Evolutionary conservation across 345 rosid species (phyloP), one percentile per base, ranked within the genome.

Genomic region (Eucalyptus albens): DNA sequence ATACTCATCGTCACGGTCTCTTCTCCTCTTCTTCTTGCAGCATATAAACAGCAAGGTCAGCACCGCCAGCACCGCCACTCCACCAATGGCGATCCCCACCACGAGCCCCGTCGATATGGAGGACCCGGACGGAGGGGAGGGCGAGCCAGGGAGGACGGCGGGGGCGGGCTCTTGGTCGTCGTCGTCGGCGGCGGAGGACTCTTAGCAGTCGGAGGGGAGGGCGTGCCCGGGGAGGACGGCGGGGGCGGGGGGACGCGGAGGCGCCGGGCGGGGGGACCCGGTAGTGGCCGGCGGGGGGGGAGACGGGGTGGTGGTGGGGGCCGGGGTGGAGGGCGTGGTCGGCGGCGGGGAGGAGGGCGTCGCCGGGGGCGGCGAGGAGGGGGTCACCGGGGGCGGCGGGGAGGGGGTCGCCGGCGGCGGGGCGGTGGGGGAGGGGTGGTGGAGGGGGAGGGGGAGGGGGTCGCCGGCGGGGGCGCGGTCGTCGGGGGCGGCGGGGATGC

Each of bases 51-150:
- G 44, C 89, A 95, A 27, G 90, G 91, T 92, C 31, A 95, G 6
- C 44, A 94, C 88, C 53, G 92, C 86, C 88, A 96, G 92, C 49
- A 93, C 1, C 40, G 82, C 94, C 87, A 95, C 94, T 87, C 97
- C 98, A 5, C 92, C 98, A 24, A 96, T 89, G 33, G 95, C 97
- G 31, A 95, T 88, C 49, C 97, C 98, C 55, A 94, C 97, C 50
- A 95, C 95, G 29, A 95, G 88, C 87, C 95, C 97, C 16, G 96
- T 94, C 49, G 97, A 93, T 55, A 93, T 51, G 27, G 93, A 37
- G 21, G 89, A 62, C 27, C 93, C 53, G 21, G 96, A 40, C 27
- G 95, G 51, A 8, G 93, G 60, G 1, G 97, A 50, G 1, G 97
- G 50, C 33, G 93, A 62, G 10, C 92, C 42, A 6, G 93, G 45